Evolutionary conservation across 2,329 filamentous ascomycete genomes (phyloP).

Genomic region (Coniochaeta ligniaria): DNA sequence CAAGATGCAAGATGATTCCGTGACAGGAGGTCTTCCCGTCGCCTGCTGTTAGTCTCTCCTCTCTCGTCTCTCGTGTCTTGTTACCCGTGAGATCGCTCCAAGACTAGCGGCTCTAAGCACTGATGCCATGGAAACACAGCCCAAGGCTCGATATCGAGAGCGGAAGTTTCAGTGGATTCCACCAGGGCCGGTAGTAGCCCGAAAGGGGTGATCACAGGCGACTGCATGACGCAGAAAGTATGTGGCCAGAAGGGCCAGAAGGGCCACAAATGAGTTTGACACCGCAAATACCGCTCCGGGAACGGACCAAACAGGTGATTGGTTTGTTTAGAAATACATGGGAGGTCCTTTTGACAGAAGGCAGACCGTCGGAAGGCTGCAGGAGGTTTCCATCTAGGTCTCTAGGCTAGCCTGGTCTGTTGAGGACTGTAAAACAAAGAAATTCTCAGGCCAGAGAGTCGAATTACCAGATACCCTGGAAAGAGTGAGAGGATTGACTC

Average conservation of each 20-base stretch:
- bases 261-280: conserved; percentile 30
- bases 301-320: conserved; percentile 31
- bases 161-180: conserved; percentile 30
- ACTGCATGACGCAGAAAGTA: conserved; percentile 29
- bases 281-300: conserved; percentile 30
- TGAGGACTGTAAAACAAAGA: conserved; percentile 40
- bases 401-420: conserved; percentile 25
- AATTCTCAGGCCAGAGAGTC: conserved; percentile 21
- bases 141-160: conserved; percentile 19
- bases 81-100: neutral
- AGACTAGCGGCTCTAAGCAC: conserved; percentile 6
- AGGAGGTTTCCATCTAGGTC: conserved; percentile 34
- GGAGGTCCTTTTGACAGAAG: conserved; percentile 28
- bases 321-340: conserved; percentile 29
- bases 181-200: conserved; percentile 25
- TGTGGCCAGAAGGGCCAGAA: conserved; percentile 14
- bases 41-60: neutral
- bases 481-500: conserved; percentile 40
- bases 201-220: conserved; percentile 31
- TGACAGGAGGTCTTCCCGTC: neutral
- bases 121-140: neutral
- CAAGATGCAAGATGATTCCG: neutral
- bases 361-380: conserved; percentile 36
- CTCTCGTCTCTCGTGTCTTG: neutral
- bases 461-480: conserved; percentile 20